Evolutionary conservation across 2,329 filamentous ascomycete genomes (phyloP), one percentile per base, ranked within the genome.

Genomic region (Cladosporium sp.): DNA sequence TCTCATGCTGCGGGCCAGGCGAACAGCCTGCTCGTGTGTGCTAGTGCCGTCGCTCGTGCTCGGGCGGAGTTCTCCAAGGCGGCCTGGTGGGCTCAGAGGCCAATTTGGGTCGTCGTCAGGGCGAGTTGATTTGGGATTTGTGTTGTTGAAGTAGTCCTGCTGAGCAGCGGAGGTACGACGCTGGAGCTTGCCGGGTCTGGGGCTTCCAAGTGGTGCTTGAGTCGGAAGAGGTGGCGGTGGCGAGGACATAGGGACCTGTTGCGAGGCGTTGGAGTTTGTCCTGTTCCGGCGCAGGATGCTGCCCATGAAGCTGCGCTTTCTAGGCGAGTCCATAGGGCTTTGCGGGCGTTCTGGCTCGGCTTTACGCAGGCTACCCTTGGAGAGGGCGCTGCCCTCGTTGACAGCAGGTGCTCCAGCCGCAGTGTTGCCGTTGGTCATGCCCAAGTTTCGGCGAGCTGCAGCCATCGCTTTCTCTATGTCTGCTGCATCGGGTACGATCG

Each of bases 41-140:
- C 38, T 57, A 28, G 70, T 24, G 64, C 67, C 76, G 59, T 78
- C 77, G 59, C 69, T 72, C 4, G 76, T 78, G 52, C 62, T 72
- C 5, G 76, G 77, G 36, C 77, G 72, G 24, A 66, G 21, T 8
- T 59, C 65, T 26, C 52, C 63, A 14, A 60, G 67, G 8, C 60
- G 66, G 18, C 38, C 55, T 15, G 65, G 64, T 7, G 78, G 76
- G 6, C 79, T 75, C 5, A 87, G 75, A 1, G 85, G 85, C 84
- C 85, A 88, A 30, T 73, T 67, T 3, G 78, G 47, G 52, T 49
- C 30, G 58, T 12, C 28, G 41, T 24, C 26, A 6, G 5, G 14
- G 24, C 36, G 51, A 10, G 12, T 36, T 6, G 51, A 57, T 32
- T 64, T 64, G 36, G 51, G 51, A 51, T 57, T 64, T n/a, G 32